Percentiles rank a stretch among this genome's conserved stretches.
phyloP scores from a whole-genome alignment of 225 moss, liverwort and hornwort species.

The Marchantia polymorpha region DNA sequence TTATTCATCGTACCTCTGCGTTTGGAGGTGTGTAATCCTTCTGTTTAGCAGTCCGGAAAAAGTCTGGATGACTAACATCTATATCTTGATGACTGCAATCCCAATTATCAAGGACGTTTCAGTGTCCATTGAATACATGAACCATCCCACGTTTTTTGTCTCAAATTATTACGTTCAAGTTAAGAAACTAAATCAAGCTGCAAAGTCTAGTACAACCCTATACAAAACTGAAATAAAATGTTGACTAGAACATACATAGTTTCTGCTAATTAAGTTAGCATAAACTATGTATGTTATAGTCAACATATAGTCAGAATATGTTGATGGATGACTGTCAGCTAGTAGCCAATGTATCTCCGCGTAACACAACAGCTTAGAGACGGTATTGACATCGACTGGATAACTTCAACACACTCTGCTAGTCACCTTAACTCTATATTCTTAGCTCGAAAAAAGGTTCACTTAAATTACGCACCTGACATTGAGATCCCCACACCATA shows the following conservation, averaged over 20 bases:
- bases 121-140: background rate
- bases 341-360: background rate
- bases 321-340: background rate
- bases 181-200: too few species aligned
- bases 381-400: background rate
- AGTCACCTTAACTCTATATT: background rate
- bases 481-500: conserved; percentile 65
- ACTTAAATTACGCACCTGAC: conserved; percentile 26
- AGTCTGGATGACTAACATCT: conserved; percentile 77
- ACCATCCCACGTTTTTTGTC: background rate
- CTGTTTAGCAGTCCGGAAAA: conserved; percentile 69
- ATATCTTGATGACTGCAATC: conserved; percentile 66
- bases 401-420: background rate
- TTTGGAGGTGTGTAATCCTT: conserved; percentile 71
- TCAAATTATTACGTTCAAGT: background rate
- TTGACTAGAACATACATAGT: background rate
- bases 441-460: background rate
- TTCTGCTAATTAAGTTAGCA: too few species aligned
- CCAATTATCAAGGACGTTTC: background rate
- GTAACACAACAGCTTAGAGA: background rate
- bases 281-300: too few species aligned
- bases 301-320: too few species aligned
- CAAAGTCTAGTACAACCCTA: background rate
- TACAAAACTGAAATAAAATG: background rate
- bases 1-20: conserved; percentile 48